Base-by-base conservation (phyloP, 129 eudicot species). In the Solidago caesia region DNA sequence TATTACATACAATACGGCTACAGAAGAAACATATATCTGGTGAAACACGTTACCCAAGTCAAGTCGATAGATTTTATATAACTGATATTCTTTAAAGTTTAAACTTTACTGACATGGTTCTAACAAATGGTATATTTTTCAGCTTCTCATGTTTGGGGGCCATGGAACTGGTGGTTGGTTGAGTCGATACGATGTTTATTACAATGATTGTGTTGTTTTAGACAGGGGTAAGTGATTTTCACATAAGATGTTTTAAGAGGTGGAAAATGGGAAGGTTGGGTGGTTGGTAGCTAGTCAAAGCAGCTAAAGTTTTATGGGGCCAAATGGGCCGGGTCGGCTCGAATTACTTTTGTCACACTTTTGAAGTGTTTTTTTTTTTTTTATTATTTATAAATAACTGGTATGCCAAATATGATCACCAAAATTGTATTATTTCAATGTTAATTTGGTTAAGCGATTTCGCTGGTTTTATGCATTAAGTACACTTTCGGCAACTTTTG, bases 151-250 rank as follows among this genome's bases (percentile, higher is more conserved):
- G 85, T 94, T 91, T 80, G 99, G 99, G 71, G 99, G 99, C 45
- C 99, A 94, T 76, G 97, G 97, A 76, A 94, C 99, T 47, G 99
- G 99, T 82, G 99, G 97, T 71, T 94, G 99, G 97, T 83, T 94
- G 85, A 94, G 99, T 81, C 97, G 96, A 60, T 94, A 94, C 71
- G 99, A 94, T 63, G 84, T 94, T 72, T 94, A 94, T 80, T 82
- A 87, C 85, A 94, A 94, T 64, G 99, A 94, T 64, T 87, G 91
- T 73, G 80, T 94, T 80, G 94, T 94, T 73, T 75, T 94, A 75
- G 99, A 94, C 80, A 88, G 98, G 82, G 99, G 97, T 94, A 79
- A 85, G 93, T 78, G 77, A 44, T 71, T 69, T 64, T 29, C 73
- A n/a, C 9, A 7, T 72, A 10, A 8, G 49, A 10, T 62, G 46